Base-by-base conservation (phyloP, 352 stramenopile genomes). In the Globisporangium irregulare region DNA sequence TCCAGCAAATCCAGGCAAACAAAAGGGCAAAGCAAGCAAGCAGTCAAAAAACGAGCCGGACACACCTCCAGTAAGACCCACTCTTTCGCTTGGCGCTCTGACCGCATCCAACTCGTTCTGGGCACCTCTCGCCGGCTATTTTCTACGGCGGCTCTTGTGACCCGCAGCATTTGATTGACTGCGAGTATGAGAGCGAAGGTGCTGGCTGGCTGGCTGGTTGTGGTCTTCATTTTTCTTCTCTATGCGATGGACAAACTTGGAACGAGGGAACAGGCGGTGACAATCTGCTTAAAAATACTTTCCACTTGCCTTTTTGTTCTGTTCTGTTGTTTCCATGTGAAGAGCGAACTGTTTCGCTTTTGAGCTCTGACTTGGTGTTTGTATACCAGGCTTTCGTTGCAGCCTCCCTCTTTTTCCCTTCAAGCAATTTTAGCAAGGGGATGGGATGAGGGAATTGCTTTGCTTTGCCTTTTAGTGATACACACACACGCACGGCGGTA, bases 301-400 rank as follows among this genome's bases (percentile, higher is more conserved):
- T 18, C 38, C 12, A 48, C 38, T 48, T 48, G 12, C 4, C 5
- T 48, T 48, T 48, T 38, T 62, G 57, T 63, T 63, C 57, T 63
- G 57, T 63, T 63, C 57, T 48, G n/a, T 50, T 50, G 34, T n/a
- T 63, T 38, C 14, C 57, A 9, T 46, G 57, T 15, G 53, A 59
- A 29, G n/a, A 34, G 18, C 34, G 36, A 24, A 63, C 57, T 53
- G 57, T 63, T 63, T 53, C 57, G 34, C 2, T 51, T 25, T 9
- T n/a, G 29, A 9, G n/a, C n/a, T 4, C 4, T 51, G 34, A 51
- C 34, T 62, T 51, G 57, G 57, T 14, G 32, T 22, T 62, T 51
- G 57, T 62, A 62, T 62, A 29, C 14, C 61, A 66, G 27, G 27
- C 27, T 32, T 32, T 32, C 27, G 65, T 75, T 71, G 65, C 51